These are phyloP conservation scores for Schizopora paradoxa DNA, from an alignment of 1,284 basidiomycete species.

Conservation along the genomic window DNA sequence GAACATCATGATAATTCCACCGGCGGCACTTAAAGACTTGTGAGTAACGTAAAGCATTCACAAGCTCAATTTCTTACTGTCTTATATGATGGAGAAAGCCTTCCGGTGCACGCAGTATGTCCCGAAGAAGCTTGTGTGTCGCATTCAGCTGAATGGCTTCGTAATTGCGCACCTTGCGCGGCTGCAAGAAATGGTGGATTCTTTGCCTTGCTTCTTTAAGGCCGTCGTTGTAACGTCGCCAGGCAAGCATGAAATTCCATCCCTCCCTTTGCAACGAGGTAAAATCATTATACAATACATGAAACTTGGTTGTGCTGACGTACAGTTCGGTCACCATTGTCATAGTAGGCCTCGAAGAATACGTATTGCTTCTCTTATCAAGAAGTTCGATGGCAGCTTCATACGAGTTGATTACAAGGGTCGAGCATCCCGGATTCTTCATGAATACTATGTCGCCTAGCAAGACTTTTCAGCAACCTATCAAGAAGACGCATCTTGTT, in stretches of 20 bases:
- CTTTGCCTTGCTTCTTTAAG: slow-evolving; percentile 1
- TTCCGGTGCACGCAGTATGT: not conserved
- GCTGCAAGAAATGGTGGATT: slow-evolving; percentile 8
- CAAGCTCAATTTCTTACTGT: not conserved
- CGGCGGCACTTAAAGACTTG: slow-evolving; percentile 9
- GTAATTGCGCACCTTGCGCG: not conserved
- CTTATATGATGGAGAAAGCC: slow-evolving; percentile 3
- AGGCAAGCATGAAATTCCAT: slow-evolving; percentile 10
- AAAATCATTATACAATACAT: not conserved
- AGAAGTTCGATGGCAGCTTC: slow-evolving; percentile 23
- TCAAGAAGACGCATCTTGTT: too few species aligned
- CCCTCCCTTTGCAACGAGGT: slow-evolving; percentile 6
- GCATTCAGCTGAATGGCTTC: not conserved
- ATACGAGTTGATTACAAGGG: slow-evolving; percentile 26
- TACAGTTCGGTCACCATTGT: slow-evolving; percentile 24
- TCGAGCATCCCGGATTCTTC: slow-evolving; percentile 24
- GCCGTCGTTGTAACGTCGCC: slow-evolving; percentile 10
- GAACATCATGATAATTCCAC: slow-evolving; percentile 26
- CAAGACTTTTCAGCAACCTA: too few species aligned
- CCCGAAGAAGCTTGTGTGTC: slow-evolving; percentile 3
- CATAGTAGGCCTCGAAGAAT: slow-evolving; percentile 26
- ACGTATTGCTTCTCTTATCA: slow-evolving; percentile 25
- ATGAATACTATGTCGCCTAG: too few species aligned
- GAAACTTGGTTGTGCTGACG: too few species aligned
- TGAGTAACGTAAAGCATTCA: not conserved